Base-by-base conservation (phyloP, 2,329 filamentous ascomycete species). In the Aspergillus jensenii region DNA sequence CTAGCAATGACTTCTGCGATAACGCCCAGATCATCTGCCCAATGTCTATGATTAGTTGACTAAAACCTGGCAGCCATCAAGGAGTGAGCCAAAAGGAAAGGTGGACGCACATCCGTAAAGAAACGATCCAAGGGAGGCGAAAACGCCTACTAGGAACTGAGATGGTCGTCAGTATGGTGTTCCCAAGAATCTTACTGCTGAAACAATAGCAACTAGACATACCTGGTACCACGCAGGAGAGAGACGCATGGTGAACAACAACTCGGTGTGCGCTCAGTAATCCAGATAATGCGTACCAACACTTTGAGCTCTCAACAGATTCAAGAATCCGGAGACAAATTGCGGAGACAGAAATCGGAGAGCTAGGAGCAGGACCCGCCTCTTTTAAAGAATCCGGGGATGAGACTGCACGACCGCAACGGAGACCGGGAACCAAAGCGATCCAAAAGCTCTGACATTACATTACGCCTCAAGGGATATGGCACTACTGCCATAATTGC, bases 211-310 rank as follows among this genome's bases (percentile, higher is more conserved):
- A n/a, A 39, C 45, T 31, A 51, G 6, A 12, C 73, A 51, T 74
- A 79, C 78, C 76, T 84, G 83, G 67, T 85, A 85, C 78, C 79
- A 82, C 67, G 84, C 82, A 25, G 83, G 83, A 62, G 82, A 79
- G 54, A 85, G 71, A 68, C 76, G 78, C 82, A 84, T 85, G 62
- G 52, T 74, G 69, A 44, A 56, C 41, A 51, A 48, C 39, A 45
- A 31, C 44, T 44, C 46, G 41, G 33, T 33, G 35, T 41, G 43
- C n/a, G 33, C 21, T 54, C 50, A 53, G 15, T 41, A 21, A 48
- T 35, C n/a, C 31, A 52, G 23, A 17, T 37, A 45, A 52, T 46
- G 46, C 23, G 17, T 60, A 23, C 55, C 19, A 39, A 23, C 19
- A 25, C 43, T 19, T 31, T 56, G 15, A 52, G 23, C n/a, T 37